Percentiles rank a stretch among this genome's conserved stretches.
Conservation (phyloP, 495 filamentous ascomycete genomes). For the Trichoderma reesei region DNA sequence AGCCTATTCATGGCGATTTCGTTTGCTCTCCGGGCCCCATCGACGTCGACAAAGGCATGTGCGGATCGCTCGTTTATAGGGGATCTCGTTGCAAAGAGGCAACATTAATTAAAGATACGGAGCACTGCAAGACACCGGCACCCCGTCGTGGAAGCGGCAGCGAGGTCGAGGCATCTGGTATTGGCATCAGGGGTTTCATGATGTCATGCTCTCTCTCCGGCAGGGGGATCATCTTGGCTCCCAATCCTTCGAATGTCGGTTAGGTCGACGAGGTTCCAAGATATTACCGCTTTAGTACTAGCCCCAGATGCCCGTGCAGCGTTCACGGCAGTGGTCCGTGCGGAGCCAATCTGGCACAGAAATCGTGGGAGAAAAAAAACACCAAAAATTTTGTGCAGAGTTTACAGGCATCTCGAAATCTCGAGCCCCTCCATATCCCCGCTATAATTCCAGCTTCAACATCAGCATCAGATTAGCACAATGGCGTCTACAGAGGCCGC, state of each 20-base stretch:
- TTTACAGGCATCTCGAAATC: neutral
- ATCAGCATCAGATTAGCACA: neutral
- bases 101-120: too few relatives aligned
- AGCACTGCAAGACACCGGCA: neutral
- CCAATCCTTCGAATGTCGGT: neutral
- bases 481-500: constrained; percentile 4
- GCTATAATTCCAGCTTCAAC: neutral
- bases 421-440: constrained; percentile 8
- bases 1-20: constrained; percentile 24
- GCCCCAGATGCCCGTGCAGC: neutral
- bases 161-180: neutral
- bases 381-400: constrained; percentile 1
- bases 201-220: neutral
- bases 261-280: neutral
- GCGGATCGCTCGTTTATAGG: neutral
- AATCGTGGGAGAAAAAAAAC: neutral
- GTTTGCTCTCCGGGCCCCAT: neutral
- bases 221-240: neutral
- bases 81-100: neutral
- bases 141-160: neutral
- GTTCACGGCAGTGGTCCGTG: neutral
- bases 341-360: neutral
- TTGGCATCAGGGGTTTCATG: neutral
- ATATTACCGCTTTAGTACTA: neutral
- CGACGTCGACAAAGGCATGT: neutral